These are phyloP conservation scores for Macrophomina phaseolina DNA, from an alignment of 2,329 filamentous ascomycete species.

Conservation along the genomic window DNA sequence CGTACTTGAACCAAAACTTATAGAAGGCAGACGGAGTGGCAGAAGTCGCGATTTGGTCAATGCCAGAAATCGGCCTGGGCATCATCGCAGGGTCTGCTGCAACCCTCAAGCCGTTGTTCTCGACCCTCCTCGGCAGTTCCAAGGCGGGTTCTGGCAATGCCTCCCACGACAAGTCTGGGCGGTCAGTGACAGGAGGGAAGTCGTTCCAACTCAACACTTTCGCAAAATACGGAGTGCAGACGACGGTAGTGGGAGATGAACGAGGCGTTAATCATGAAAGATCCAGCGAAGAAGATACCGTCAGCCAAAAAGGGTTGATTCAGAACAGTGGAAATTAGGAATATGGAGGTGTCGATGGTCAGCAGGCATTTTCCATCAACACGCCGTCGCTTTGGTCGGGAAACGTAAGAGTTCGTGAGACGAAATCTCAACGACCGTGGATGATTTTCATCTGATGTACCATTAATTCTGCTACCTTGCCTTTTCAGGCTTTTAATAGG, in stretches of 20 bases:
- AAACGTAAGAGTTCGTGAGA: too few relatives aligned
- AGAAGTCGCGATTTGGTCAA: not conserved
- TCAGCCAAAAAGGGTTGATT: constrained; percentile 9
- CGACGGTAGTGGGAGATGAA: not conserved
- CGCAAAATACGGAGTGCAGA: not conserved
- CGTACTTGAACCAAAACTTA: not conserved
- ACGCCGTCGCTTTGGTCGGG: too few relatives aligned
- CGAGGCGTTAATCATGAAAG: not conserved
- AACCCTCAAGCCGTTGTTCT: constrained; percentile 5
- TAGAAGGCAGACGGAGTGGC: not conserved
- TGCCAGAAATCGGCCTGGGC: not conserved
- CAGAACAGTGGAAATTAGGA: not conserved
- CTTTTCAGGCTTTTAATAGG: not conserved
- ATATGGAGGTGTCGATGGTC: not conserved
- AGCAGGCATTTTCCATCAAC: not conserved
- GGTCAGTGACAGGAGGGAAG: not conserved
- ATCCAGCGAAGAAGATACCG: constrained; percentile 6
- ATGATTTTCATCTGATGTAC: not conserved
- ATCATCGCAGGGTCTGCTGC: not conserved
- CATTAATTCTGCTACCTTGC: not conserved
- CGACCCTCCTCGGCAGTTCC: not conserved
- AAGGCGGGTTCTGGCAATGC: not conserved
- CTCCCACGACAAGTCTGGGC: not conserved
- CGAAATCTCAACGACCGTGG: not conserved
- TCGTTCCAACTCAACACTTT: not conserved